phyloP scores from a whole-genome alignment of 352 stramenopile genomes.

The Phytophthora idaei region DNA sequence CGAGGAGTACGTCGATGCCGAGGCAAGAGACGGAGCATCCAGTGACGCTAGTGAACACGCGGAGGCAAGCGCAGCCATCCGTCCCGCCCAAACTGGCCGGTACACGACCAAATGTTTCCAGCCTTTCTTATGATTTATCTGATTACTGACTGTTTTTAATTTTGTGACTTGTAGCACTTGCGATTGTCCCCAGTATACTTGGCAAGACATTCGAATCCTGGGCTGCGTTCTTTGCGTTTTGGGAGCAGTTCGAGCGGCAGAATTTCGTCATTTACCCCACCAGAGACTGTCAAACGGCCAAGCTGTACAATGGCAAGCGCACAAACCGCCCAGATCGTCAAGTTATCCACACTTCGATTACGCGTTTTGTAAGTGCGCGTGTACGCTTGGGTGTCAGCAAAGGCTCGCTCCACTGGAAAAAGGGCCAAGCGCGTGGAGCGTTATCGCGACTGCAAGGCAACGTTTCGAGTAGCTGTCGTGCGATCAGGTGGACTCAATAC shows the following conservation, averaged over 20 bases:
- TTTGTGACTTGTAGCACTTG: neutral
- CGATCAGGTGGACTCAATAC: neutral
- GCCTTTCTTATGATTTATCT: neutral
- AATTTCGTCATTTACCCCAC: neutral
- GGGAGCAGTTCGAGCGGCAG: neutral
- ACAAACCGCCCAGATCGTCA: neutral
- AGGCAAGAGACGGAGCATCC: neutral
- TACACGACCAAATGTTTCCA: neutral
- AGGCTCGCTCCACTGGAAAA: neutral
- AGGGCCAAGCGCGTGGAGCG: neutral
- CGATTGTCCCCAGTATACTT: neutral
- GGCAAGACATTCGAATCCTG: neutral
- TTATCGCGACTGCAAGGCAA: neutral
- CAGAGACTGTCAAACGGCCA: neutral
- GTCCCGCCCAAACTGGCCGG: neutral
- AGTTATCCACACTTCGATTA: neutral
- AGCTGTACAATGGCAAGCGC: neutral
- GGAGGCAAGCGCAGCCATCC: neutral
- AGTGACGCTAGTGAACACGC: neutral
- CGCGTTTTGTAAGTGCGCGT: neutral
- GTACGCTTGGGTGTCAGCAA: neutral
- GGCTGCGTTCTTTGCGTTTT: neutral
- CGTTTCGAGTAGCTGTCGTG: neutral
- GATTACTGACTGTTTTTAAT: neutral
- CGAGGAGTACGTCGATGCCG: too few species aligned